These are phyloP conservation scores for Boechera retrofracta DNA, from an alignment of 345 rosid genomes.

Conservation along the genomic window DNA sequence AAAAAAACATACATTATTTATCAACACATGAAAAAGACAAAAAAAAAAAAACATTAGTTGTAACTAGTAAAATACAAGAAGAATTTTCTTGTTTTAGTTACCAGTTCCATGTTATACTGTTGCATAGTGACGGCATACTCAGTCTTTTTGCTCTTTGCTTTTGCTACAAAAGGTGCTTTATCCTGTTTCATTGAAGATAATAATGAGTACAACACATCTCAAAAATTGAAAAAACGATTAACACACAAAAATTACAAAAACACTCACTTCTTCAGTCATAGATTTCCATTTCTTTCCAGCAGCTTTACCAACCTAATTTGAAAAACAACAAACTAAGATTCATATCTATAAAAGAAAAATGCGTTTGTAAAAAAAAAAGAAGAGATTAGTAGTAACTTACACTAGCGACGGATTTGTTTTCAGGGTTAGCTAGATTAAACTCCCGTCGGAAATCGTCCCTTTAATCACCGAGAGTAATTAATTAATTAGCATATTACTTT, in stretches of 20 bases:
- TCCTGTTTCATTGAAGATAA: slow-evolving; percentile 49
- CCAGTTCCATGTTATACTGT: slow-evolving; percentile 68
- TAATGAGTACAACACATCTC: not conserved
- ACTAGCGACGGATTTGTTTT: slow-evolving; percentile 76
- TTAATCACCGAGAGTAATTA: not conserved
- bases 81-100: slow-evolving; percentile 21
- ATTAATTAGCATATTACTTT: slow-evolving; percentile 4
- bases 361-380: not conserved
- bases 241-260: not conserved
- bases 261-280: slow-evolving; percentile 63
- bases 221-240: not conserved
- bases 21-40: not conserved
- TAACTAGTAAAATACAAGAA: no score
- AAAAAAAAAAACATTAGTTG: not conserved
- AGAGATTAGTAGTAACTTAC: slow-evolving; percentile 41
- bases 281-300: slow-evolving; percentile 81
- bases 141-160: slow-evolving; percentile 61
- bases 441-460: slow-evolving; percentile 79
- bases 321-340: slow-evolving; percentile 4
- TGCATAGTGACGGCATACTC: slow-evolving; percentile 63
- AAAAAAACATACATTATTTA: not conserved
- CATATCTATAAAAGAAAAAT: not conserved
- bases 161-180: slow-evolving; percentile 64
- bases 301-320: slow-evolving; percentile 74
- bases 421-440: slow-evolving; percentile 72